Percentiles rank a stretch among this genome's conserved stretches.
Conservation (phyloP, 257 asterid genomes). For the Solanum lignicaule region DNA sequence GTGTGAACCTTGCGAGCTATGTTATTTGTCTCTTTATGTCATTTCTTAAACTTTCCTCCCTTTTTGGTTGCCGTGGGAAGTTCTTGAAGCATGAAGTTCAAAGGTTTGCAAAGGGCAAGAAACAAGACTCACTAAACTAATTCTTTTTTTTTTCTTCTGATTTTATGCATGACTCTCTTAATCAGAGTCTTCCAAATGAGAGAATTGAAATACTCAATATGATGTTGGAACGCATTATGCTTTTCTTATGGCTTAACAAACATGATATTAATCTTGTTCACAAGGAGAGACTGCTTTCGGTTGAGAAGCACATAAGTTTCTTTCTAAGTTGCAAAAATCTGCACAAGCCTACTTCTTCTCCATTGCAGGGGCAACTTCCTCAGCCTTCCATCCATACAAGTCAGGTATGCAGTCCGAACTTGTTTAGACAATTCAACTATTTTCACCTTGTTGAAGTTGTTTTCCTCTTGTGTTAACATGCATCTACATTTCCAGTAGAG, state of each 20-base stretch:
- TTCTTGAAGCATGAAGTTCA: no score
- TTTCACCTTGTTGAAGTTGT: neutral
- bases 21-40: neutral
- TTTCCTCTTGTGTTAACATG: no score
- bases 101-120: neutral
- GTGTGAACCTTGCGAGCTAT: neutral
- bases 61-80: no score
- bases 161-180: constrained; percentile 61
- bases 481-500: no score
- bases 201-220: no score
- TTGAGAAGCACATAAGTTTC: no score
- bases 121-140: neutral
- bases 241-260: no score
- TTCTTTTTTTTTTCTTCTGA: neutral
- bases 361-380: constrained; percentile 53
- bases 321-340: constrained; percentile 15
- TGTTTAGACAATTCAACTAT: neutral
- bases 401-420: neutral
- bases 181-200: constrained; percentile 61
- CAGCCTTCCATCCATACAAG: constrained; percentile 38
- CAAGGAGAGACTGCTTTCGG: no score
- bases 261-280: no score
- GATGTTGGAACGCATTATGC: no score
- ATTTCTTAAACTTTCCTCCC: no score
- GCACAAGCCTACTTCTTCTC: no score